Evolutionary conservation across 2,329 filamentous ascomycete species (phyloP), one percentile per base, ranked within the genome.

Genomic region (Sporothrix dimorphospora): DNA sequence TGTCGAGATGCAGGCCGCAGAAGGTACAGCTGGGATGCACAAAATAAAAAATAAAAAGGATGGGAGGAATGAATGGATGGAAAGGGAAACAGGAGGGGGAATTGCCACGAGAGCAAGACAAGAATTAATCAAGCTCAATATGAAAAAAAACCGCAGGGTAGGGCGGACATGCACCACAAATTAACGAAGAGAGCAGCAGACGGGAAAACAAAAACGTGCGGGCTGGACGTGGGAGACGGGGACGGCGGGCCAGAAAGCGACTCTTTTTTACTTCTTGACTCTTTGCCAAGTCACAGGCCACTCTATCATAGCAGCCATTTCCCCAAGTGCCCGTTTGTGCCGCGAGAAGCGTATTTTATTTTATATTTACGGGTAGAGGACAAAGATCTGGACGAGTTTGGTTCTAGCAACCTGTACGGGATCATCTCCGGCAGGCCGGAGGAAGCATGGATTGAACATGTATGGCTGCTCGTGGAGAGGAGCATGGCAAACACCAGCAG

Each of bases 301-400:
- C 57, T 63, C n/a, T 63, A 63, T 63, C 38, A n/a, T 63, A 42
- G 57, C 19, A 42, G 27, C n/a, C 57, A 11, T 21, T 9, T 24
- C 21, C 57, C 57, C 34, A 63, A 42, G 34, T 42, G 34, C 57
- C 57, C 57, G 34, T 63, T 63, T 42, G 57, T n/a, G n/a, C n/a
- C 57, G 34, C 57, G 57, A 24, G 57, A 24, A 42, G 57, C 57
- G 34, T 40, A 34, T 34, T 57, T 34, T 57, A 57, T 34, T 57
- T n/a, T 55, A 30, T 55, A 55, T 30, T 55, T 55, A 30, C 53
- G 14, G 21, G 24, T 57, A 24, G 53, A 24, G 30, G 53, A 57
- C 53, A 57, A 57, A 5, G 8, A 57, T 14, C 53, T 34, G 53
- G 57, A n/a, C 57, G 49, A 27, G 8, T 27, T 53, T 53, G 49